Base-by-base conservation (phyloP, 345 rosid species). In the Conringia planisiliqua region DNA sequence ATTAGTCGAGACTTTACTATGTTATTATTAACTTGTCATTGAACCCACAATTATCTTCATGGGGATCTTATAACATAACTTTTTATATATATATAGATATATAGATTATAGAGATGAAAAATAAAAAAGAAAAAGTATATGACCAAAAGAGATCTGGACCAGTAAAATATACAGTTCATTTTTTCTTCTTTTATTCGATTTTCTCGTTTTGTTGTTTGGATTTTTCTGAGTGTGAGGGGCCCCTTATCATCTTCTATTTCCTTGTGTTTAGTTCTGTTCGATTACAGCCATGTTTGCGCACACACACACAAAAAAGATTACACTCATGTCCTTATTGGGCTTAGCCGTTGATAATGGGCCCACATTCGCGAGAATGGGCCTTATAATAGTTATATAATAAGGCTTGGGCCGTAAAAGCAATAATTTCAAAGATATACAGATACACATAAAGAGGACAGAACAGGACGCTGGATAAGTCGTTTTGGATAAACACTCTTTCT, bases 401-500 rank as follows among this genome's bases (percentile, higher is more conserved):
- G 35, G 35, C 8, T 32, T 69, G 74, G 79, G 74, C 79, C 57
- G 33, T 24, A 9, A 17, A 59, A 60, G 27, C 10, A 65, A 56
- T 40, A 9, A 2, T 52, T 3, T 48, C 0, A 35, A 36, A 24
- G 65, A 20, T 4, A 50, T 20, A 3, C 3, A 22, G n/a, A n/a
- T 27, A 39, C 35, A 47, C 1, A 8, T 52, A 35, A 16, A 36
- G 68, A 47, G 67, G 75, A 51, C 16, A 48, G 24, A 11, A 3
- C 24, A 22, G 22, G 57, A 24, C 1, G 32, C 30, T 51, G 57
- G 56, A 76, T 62, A 69, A 76, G 70, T 50, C 70, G 4, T 35
- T 62, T 43, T 35, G 75, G 79, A 76, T 76, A 76, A 73, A 16
- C 58, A 39, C 61, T 12, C n/a, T 26, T 26, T 27, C 39, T 32